phyloP scores from a whole-genome alignment of 1,284 basidiomycete species.

The Leucoagaricus sp. region DNA sequence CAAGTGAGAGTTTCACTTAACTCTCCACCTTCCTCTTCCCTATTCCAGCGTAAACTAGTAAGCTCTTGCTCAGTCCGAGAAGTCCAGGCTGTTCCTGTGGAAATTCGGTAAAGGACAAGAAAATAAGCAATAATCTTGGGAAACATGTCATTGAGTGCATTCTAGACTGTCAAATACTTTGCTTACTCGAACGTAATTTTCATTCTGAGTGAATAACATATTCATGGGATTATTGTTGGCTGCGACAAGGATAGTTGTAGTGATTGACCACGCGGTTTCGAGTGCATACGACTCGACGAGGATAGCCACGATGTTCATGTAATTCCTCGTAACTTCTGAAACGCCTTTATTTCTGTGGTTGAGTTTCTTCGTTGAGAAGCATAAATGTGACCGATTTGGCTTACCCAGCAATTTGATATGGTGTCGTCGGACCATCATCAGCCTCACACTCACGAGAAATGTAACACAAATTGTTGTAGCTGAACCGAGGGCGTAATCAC shows the following conservation, averaged over 20 bases:
- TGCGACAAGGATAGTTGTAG: neutral
- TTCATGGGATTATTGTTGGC: neutral
- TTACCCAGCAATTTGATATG: neutral
- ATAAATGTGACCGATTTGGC: neutral
- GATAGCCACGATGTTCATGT: neutral
- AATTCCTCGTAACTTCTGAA: neutral
- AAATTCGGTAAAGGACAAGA: neutral
- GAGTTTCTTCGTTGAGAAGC: neutral
- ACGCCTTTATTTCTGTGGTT: neutral
- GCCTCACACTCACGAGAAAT: neutral
- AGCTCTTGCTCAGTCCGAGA: neutral
- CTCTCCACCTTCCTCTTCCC: neutral
- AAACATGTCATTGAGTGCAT: neutral
- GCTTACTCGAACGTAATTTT: neutral
- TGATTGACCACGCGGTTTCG: neutral
- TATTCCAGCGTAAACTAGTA: neutral
- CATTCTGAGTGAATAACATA: neutral
- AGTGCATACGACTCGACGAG: slow-evolving; percentile 1
- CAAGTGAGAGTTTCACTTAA: too few relatives aligned
- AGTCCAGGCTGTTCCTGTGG: neutral
- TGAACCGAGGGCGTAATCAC: neutral
- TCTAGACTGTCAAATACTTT: too few relatives aligned
- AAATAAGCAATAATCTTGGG: slow-evolving; percentile 1
- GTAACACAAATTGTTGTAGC: neutral
- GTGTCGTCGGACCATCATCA: neutral